Conservation (phyloP, 352 stramenopile genomes). For the Globisporangium apiculatum region DNA sequence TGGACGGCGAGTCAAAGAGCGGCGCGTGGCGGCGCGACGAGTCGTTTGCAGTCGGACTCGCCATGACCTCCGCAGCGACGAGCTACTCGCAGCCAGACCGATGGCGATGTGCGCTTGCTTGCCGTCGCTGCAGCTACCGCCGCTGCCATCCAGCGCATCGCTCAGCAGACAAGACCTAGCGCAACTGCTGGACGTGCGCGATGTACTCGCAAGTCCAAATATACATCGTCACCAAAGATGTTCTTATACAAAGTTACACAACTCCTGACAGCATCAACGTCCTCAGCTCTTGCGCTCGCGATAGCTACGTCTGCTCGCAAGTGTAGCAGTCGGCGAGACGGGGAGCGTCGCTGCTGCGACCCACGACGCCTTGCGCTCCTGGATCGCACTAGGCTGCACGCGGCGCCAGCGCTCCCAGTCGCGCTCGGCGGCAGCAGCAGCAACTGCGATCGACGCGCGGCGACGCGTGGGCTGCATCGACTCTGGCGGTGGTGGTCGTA, state of each 20-base stretch:
- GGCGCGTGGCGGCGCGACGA: conserved; percentile 24
- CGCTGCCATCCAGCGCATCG: too few species aligned
- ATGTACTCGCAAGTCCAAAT: too few species aligned
- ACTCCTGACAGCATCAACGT: too few species aligned
- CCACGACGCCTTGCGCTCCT: conserved; percentile 4
- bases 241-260: too few species aligned
- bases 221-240: too few species aligned
- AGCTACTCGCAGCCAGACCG: background rate
- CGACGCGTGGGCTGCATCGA: background rate
- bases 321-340: background rate
- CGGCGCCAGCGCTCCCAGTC: conserved; percentile 31
- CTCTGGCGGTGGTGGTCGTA: too few species aligned
- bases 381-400: conserved; percentile 7
- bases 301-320: too few species aligned
- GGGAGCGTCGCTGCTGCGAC: background rate
- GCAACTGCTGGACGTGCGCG: too few species aligned
- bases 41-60: conserved; percentile 15
- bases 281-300: too few species aligned
- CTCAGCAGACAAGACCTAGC: too few species aligned
- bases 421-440: background rate
- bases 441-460: background rate
- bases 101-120: background rate
- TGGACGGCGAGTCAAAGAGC: conserved; percentile 72
- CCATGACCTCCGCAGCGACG: background rate
- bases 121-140: too few species aligned